Evolutionary conservation across 345 rosid genomes (phyloP), one percentile per base, ranked within the genome.

Genomic region (Rhodamnia rubescens): DNA sequence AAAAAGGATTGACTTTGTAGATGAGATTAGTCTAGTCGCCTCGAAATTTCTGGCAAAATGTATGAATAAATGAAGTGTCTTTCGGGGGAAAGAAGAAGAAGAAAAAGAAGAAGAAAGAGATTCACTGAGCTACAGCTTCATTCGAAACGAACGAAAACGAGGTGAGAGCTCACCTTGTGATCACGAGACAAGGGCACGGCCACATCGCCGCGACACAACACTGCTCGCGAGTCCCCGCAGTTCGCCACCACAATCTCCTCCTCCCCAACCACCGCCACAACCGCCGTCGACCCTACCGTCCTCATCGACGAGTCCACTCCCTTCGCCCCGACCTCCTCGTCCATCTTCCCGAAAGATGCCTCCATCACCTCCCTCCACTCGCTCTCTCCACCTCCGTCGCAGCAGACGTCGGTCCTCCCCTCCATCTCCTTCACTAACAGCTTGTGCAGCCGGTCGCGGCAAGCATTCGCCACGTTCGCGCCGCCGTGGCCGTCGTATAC

Each of bases 401-500:
- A 11, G 80, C 80, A 69, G 7, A 8, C 1, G 32, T 29, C 42
- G 5, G 15, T 15, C 49, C 86, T 44, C 53, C 27, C 61, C 90
- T 85, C 87, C 88, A 86, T 81, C 91, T 89, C 93, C 82, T 36
- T 42, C 64, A 74, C 85, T 54, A 92, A 69, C 84, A 88, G 84
- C 86, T 69, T 54, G 78, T 91, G 90, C 86, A 92, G 47, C 87
- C 88, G 87, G 8, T 88, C 89, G 40, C 83, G 83, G 56, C 91
- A 92, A 40, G 80, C 42, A 10, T 44, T 44, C 8, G 91, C 85
- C 56, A 75, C 84, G 78, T 8, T 59, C 13, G 89, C 83, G 22
- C 91, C 91, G 14, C 90, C 91, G 81, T 90, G 91, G 24, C 93
- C 93, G 24, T 91, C 91, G 52, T 89, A 91, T 5, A 90, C 91